Evolutionary conservation across 1,284 basidiomycete genomes (phyloP).

Genomic region (Phellinidium pouzarii): DNA sequence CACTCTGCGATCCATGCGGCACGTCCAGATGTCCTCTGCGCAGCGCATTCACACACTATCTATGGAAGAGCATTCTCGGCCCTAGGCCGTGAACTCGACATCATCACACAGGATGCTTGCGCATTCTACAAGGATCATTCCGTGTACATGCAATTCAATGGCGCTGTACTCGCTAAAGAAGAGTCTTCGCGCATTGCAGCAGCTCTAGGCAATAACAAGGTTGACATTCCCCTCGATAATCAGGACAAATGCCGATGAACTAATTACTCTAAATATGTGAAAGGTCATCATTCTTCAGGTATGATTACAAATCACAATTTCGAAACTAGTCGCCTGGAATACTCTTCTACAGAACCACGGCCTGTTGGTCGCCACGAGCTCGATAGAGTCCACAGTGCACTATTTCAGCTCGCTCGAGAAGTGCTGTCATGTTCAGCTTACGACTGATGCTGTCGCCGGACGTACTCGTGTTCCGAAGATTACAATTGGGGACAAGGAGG

Average conservation of each 20-base stretch:
- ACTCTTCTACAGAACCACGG: constrained; percentile 50
- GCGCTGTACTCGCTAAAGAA: constrained; percentile 51
- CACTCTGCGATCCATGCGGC: constrained; percentile 51
- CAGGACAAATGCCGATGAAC: neutral
- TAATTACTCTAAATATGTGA: neutral
- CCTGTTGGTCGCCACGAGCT: constrained; percentile 39
- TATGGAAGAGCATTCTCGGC: constrained; percentile 59
- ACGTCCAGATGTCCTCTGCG: constrained; percentile 57
- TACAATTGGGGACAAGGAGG: constrained; percentile 26
- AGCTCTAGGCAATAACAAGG: constrained; percentile 42
- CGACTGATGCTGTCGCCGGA: constrained; percentile 41
- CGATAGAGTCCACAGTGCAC: constrained; percentile 36
- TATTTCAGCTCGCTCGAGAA: constrained; percentile 36
- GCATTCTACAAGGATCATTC: constrained; percentile 39
- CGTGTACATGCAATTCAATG: constrained; percentile 44
- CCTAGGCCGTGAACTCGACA: constrained; percentile 49
- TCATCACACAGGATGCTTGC: constrained; percentile 45
- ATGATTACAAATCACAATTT: neutral
- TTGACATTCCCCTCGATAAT: constrained; percentile 28
- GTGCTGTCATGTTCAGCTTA: constrained; percentile 44
- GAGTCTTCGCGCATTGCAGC: constrained; percentile 52
- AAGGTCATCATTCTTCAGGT: constrained; percentile 26
- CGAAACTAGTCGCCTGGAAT: constrained; percentile 19
- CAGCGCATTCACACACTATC: constrained; percentile 58
- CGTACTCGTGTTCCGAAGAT: constrained; percentile 29